These are phyloP conservation scores for Rhizophagus sp. DNA, from an alignment of 192 early-diverging fungal species.

Conservation along the genomic window DNA sequence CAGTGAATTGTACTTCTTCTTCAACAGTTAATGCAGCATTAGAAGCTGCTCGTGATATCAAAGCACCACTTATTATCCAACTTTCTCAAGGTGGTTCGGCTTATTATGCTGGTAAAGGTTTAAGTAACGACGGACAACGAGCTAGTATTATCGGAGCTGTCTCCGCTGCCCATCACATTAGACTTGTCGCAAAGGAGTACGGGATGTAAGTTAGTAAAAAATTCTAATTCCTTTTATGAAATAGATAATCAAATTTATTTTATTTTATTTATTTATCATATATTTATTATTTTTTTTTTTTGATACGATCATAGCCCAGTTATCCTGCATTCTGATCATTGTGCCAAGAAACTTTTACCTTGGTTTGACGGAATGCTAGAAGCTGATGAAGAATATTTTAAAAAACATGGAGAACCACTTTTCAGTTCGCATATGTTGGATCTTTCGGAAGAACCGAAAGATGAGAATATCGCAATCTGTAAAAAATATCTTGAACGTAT, in stretches of 20 bases:
- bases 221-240: background rate
- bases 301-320: slow-evolving; percentile 49
- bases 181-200: slow-evolving; percentile 80
- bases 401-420: slow-evolving; percentile 88
- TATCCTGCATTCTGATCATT: slow-evolving; percentile 92
- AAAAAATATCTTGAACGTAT: slow-evolving; percentile 91
- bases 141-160: slow-evolving; percentile 90
- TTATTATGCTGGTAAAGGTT: slow-evolving; percentile 92
- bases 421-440: slow-evolving; percentile 99
- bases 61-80: slow-evolving; percentile 94
- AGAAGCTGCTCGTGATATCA: slow-evolving; percentile 92
- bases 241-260: background rate
- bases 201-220: slow-evolving; percentile 61
- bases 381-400: slow-evolving; percentile 95
- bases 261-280: background rate
- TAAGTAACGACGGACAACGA: slow-evolving; percentile 84
- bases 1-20: slow-evolving; percentile 94
- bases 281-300: no score
- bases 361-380: slow-evolving; percentile 98
- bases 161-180: slow-evolving; percentile 86
- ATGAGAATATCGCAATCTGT: slow-evolving; percentile 90
- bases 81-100: slow-evolving; percentile 93
- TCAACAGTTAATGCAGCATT: slow-evolving; percentile 91
- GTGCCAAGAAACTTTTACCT: slow-evolving; percentile 93
- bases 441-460: slow-evolving; percentile 91